A percentile compares a stretch with the other conserved stretches of the same genome.
Evolutionary conservation across 768 basidiomycete species (phyloP).

Genomic region (Mycena rebaudengoi): DNA sequence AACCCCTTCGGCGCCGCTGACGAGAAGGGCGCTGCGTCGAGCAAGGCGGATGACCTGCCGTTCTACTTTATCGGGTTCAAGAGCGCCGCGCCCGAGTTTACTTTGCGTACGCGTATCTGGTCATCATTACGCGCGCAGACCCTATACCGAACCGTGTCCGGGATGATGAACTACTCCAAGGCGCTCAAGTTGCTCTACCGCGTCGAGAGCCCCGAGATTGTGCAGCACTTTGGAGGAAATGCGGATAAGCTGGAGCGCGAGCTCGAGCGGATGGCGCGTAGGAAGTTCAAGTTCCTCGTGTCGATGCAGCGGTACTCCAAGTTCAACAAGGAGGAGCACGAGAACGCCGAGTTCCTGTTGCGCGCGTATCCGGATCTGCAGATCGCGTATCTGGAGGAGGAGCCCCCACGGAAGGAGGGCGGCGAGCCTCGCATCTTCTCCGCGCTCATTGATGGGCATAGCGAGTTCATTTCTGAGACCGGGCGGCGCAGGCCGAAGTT

Average conservation of each 20-base stretch:
- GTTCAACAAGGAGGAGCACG: slow-evolving; percentile 99
- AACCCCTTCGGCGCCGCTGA: slow-evolving; percentile 61
- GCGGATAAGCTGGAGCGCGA: slow-evolving; percentile 97
- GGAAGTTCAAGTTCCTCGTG: slow-evolving; percentile 99
- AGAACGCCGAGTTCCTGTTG: slow-evolving; percentile 97
- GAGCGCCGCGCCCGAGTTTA: slow-evolving; percentile 97
- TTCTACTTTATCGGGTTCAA: slow-evolving; percentile 99
- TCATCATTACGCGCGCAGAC: slow-evolving; percentile 98
- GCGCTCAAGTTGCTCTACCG: slow-evolving; percentile 99
- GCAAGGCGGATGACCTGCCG: slow-evolving; percentile 91
- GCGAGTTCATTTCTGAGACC: slow-evolving; percentile 91
- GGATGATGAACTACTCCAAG: slow-evolving; percentile 99
- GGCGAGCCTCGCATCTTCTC: slow-evolving; percentile 97
- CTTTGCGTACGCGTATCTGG: slow-evolving; percentile 98
- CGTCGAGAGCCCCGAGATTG: slow-evolving; percentile 99
- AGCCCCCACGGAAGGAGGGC: slow-evolving; percentile 92
- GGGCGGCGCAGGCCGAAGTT: slow-evolving; percentile 95
- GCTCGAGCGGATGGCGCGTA: slow-evolving; percentile 95
- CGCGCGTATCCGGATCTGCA: slow-evolving; percentile 98
- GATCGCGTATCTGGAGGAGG: slow-evolving; percentile 98
- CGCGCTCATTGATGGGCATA: slow-evolving; percentile 96
- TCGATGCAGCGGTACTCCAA: slow-evolving; percentile 99
- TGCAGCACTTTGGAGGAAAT: slow-evolving; percentile 97
- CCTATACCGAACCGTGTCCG: slow-evolving; percentile 98
- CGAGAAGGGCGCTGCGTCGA: slow-evolving; percentile 81